A percentile compares a stretch with the other conserved stretches of the same genome.
Evolutionary conservation across 257 asterid genomes (phyloP).

Genomic region (Nicotiana sylvestris): DNA sequence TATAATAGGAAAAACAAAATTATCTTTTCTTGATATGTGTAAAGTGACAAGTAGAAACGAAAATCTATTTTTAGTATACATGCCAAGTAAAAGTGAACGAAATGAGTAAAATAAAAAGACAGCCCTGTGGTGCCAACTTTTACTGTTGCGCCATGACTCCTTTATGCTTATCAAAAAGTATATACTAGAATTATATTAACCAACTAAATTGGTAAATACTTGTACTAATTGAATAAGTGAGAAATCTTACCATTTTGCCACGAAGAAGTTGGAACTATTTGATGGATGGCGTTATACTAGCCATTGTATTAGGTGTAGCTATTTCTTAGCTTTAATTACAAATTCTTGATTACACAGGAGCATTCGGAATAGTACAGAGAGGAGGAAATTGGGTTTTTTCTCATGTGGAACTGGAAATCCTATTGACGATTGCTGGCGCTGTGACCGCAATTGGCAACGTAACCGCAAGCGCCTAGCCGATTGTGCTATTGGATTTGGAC

Average conservation of each 20-base stretch:
- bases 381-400: constrained; percentile 74
- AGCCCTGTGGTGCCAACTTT: too few species aligned
- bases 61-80: too few species aligned
- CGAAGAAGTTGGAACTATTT: not conserved
- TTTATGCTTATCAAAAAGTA: not conserved
- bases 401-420: constrained; percentile 77
- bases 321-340: not conserved
- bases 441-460: constrained; percentile 66
- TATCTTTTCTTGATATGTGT: too few species aligned
- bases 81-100: too few species aligned
- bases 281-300: not conserved
- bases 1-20: too few species aligned
- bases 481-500: constrained; percentile 87
- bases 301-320: not conserved
- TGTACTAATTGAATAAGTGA: not conserved
- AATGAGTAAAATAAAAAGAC: too few species aligned
- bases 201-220: not conserved
- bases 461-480: constrained; percentile 77
- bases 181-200: not conserved
- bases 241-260: not conserved
- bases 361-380: constrained; percentile 57
- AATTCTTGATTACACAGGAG: constrained; percentile 36
- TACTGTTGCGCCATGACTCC: too few species aligned
- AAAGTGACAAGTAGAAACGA: too few species aligned
- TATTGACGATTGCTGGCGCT: constrained; percentile 92